phyloP scores from a whole-genome alignment of 768 basidiomycete genomes.

The Termitomyces sp. region DNA sequence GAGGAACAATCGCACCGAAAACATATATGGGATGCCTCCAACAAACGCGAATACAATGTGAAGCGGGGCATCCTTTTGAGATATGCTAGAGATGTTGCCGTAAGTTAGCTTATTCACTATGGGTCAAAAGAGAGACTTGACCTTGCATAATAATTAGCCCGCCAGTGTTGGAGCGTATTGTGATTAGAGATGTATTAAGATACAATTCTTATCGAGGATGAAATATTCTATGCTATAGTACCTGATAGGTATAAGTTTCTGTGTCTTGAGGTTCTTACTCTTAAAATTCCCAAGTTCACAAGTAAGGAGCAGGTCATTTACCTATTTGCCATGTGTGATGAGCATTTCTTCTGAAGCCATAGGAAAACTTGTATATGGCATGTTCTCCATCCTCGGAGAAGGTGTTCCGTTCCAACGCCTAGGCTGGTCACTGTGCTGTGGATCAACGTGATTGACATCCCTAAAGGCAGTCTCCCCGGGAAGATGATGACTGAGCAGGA shows the following conservation, averaged over 20 bases:
- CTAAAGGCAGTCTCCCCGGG: conserved; percentile 31
- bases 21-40: conserved; percentile 65
- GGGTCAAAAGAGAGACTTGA: neutral
- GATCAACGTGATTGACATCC: conserved; percentile 6
- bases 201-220: neutral
- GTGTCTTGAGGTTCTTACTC: neutral
- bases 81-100: conserved; percentile 84
- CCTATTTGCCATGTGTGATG: conserved; percentile 11
- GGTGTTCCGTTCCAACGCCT: neutral
- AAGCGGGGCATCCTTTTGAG: conserved; percentile 71
- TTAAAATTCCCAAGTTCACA: neutral
- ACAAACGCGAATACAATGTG: conserved; percentile 58
- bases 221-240: neutral
- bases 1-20: conserved; percentile 56
- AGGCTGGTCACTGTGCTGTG: neutral
- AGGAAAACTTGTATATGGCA: conserved; percentile 4
- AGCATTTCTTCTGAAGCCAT: conserved; percentile 17
- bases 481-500: conserved; percentile 42
- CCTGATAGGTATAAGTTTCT: neutral
- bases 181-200: conserved; percentile 39
- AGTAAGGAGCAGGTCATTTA: neutral
- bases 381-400: neutral
- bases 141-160: conserved; percentile 40
- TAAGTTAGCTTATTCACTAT: conserved; percentile 34
- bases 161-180: conserved; percentile 81